Conservation (phyloP, 257 asterid genomes). For the Solanum boliviense region DNA sequence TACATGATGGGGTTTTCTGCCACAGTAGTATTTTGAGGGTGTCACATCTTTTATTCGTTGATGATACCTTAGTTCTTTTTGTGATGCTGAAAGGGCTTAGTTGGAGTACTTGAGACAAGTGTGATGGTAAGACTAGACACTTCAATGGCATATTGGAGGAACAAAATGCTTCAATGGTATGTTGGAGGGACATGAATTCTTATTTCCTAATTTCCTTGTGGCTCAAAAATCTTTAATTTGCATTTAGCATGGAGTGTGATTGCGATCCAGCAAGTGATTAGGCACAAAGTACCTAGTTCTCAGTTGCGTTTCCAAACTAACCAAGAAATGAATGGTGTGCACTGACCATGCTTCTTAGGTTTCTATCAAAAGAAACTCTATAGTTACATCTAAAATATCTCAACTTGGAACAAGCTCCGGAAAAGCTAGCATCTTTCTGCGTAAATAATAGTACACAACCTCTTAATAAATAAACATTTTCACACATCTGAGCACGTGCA, state of each 20-base stretch:
- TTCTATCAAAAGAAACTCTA: not conserved
- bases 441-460: not conserved
- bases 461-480: not conserved
- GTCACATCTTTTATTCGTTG: not conserved
- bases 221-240: not conserved
- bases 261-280: not conserved
- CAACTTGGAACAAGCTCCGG: not conserved
- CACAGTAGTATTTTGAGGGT: not conserved
- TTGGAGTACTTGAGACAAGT: not conserved
- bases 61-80: not conserved
- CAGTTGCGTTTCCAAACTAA: not conserved
- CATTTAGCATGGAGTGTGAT: not conserved
- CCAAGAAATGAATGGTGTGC: not conserved
- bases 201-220: not conserved
- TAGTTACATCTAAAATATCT: not conserved
- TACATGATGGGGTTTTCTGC: not conserved
- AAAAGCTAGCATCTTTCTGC: not conserved
- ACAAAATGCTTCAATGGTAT: not conserved
- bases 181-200: not conserved
- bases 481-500: not conserved
- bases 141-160: not conserved
- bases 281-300: not conserved
- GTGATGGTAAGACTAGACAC: not conserved
- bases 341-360: not conserved
- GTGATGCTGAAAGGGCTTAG: not conserved